phyloP scores from a whole-genome alignment of 257 asterid species.

The Gynochthodes officinalis region DNA sequence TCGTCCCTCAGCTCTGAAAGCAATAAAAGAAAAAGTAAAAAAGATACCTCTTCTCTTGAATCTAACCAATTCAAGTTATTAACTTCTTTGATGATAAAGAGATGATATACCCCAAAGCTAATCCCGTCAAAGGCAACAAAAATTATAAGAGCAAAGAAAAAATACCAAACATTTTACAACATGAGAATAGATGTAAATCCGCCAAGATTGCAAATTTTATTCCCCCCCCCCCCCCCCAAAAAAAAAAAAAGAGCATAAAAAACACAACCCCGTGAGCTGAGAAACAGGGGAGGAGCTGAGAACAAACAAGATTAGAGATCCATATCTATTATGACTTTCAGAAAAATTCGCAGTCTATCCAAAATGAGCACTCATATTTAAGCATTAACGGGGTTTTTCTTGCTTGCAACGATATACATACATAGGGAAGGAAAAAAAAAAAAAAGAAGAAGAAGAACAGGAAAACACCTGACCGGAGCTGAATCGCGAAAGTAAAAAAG shows the following conservation, averaged over 20 bases:
- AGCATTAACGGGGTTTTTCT: no score
- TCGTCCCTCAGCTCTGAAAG: no score
- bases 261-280: not conserved
- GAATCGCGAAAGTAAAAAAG: slow-evolving; percentile 10
- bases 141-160: not conserved
- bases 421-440: not conserved
- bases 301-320: slow-evolving; percentile 1
- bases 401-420: not conserved
- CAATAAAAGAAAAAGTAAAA: no score
- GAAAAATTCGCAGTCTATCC: not conserved
- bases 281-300: no score
- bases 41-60: not conserved
- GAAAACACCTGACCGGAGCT: slow-evolving; percentile 12
- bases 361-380: not conserved
- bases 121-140: slow-evolving; percentile 3
- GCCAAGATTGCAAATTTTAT: not conserved
- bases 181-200: not conserved
- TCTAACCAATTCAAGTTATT: not conserved
- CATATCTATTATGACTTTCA: not conserved
- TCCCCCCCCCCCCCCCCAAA: no score
- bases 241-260: not conserved
- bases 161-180: not conserved
- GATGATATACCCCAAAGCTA: not conserved
- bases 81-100: not conserved
- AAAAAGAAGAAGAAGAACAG: not conserved